Percentiles rank a stretch among this genome's conserved stretches.
Evolutionary conservation across 768 basidiomycete species (phyloP).

Genomic region (Symmetrospora coprosmae): DNA sequence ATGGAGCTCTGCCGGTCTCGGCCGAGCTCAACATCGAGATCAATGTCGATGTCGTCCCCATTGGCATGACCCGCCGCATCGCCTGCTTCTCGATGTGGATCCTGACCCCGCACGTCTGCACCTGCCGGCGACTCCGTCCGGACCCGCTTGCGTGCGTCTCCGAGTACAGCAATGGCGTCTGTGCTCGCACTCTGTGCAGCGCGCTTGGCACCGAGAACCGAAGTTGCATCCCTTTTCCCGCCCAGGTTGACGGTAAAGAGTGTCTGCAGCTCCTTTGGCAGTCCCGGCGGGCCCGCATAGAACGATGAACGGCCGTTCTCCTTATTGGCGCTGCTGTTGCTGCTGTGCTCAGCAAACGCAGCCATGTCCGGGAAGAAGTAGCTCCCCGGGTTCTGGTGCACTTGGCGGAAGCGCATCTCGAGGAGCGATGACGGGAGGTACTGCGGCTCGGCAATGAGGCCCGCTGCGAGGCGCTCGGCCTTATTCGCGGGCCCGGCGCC

Average conservation of each 20-base stretch:
- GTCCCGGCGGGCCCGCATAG: constrained; percentile 68
- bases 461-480: constrained; percentile 15
- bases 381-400: constrained; percentile 65
- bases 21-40: constrained; percentile 9
- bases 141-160: constrained; percentile 47
- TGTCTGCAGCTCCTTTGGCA: constrained; percentile 64
- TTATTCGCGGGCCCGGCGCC: constrained; percentile 39
- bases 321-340: constrained; percentile 47
- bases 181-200: constrained; percentile 40
- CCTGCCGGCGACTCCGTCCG: too few species aligned
- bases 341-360: constrained; percentile 18
- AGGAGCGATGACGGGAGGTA: constrained; percentile 72
- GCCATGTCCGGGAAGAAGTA: constrained; percentile 74
- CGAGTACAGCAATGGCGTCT: too few species aligned
- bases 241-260: constrained; percentile 51
- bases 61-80: background rate
- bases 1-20: background rate
- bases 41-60: background rate
- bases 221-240: too few species aligned
- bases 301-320: too few species aligned
- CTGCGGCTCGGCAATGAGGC: constrained; percentile 44
- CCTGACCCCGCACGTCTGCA: constrained; percentile 54
- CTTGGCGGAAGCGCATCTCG: constrained; percentile 71
- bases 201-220: too few species aligned
- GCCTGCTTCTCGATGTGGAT: constrained; percentile 33